Conservation (phyloP, 1,284 basidiomycete genomes). For the Ceratobasidium sp. region DNA sequence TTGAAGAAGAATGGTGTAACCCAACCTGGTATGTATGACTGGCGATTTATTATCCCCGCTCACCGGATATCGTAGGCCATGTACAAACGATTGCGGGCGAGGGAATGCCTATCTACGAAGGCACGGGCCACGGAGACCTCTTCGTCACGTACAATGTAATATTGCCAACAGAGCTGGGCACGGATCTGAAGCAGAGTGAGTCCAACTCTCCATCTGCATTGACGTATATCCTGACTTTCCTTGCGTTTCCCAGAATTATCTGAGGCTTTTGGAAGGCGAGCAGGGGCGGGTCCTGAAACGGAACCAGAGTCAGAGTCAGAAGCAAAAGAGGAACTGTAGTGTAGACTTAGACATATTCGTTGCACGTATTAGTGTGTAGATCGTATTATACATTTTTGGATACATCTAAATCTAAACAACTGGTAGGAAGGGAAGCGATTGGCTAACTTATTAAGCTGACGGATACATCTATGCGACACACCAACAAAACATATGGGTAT, state of each 20-base stretch:
- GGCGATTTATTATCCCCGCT: neutral
- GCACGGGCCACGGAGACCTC: conserved; percentile 73
- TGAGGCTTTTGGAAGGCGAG: conserved; percentile 9
- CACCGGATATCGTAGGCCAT: conserved; percentile 60
- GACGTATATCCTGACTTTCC: neutral
- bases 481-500: neutral
- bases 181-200: conserved; percentile 70
- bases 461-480: neutral
- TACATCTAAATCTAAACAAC: neutral
- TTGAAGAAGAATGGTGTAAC: conserved; percentile 79
- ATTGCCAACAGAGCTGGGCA: conserved; percentile 72
- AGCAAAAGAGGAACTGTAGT: neutral
- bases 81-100: conserved; percentile 86
- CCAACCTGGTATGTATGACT: conserved; percentile 71
- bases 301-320: neutral
- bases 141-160: conserved; percentile 92
- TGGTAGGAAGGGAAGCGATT: neutral
- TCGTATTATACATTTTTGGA: conserved; percentile 3
- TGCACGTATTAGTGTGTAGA: neutral
- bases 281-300: neutral
- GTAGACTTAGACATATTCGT: conserved; percentile 17
- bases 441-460: neutral
- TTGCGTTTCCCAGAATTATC: conserved; percentile 12
- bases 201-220: neutral
- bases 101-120: conserved; percentile 82